phyloP scores from a whole-genome alignment of 768 basidiomycete genomes.

The Panaeolus papilionaceus region DNA sequence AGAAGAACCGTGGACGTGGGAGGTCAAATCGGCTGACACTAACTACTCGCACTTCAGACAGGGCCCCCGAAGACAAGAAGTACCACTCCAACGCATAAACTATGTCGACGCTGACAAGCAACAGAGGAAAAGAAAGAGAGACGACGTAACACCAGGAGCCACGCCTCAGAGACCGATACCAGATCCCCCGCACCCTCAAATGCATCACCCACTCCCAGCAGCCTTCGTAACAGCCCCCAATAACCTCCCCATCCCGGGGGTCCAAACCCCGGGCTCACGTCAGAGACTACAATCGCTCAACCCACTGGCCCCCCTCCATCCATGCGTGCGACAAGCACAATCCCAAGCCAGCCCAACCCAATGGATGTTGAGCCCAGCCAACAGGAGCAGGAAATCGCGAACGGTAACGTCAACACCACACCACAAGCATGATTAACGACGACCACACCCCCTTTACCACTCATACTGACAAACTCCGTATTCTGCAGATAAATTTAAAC shows the following conservation, averaged over 20 bases:
- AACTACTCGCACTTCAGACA: neutral
- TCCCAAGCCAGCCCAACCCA: too few species aligned
- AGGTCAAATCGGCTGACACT: neutral
- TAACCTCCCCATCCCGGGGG: too few species aligned
- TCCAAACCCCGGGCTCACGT: too few species aligned
- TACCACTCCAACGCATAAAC: neutral
- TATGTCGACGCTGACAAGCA: neutral
- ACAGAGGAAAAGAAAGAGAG: neutral
- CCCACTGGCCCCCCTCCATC: too few species aligned
- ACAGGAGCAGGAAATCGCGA: neutral
- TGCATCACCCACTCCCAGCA: too few species aligned
- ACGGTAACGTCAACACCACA: neutral
- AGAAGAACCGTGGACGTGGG: slow-evolving; percentile 13
- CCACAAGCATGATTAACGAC: neutral
- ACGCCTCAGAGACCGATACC: too few species aligned
- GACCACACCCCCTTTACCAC: neutral
- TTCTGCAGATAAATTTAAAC: slow-evolving; percentile 27
- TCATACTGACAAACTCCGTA: slow-evolving; percentile 2
- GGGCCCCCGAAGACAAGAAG: neutral
- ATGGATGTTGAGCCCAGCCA: too few species aligned
- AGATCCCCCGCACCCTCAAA: too few species aligned
- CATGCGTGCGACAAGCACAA: too few species aligned
- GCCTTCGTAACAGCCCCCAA: too few species aligned
- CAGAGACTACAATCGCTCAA: too few species aligned
- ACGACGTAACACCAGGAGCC: too few species aligned